Conservation (phyloP, 805 yeast genomes). For the Grigorovia yakushimaensis region DNA sequence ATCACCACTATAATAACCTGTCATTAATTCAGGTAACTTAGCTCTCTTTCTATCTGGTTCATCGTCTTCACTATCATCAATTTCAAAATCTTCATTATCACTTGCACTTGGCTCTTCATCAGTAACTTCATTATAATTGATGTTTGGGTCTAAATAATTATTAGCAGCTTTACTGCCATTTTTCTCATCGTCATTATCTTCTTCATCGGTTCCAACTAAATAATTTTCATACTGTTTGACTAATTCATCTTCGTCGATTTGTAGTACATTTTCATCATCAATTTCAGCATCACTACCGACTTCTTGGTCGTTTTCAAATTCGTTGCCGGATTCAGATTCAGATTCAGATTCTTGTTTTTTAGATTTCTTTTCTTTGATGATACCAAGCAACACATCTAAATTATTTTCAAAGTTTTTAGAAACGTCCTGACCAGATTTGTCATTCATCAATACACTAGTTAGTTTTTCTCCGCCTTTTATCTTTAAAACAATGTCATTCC, state of each 20-base stretch:
- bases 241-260: constrained; percentile 10
- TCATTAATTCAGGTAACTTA: constrained; percentile 57
- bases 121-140: constrained; percentile 45
- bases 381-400: constrained; percentile 30
- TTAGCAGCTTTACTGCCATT: constrained; percentile 10
- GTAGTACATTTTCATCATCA: constrained; percentile 6
- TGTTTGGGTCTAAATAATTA: constrained; percentile 15
- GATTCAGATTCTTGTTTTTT: constrained; percentile 4
- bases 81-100: constrained; percentile 22
- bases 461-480: constrained; percentile 18
- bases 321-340: constrained; percentile 1
- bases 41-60: constrained; percentile 20
- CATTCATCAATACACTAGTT: constrained; percentile 36
- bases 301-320: constrained; percentile 9
- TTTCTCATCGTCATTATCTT: constrained; percentile 30
- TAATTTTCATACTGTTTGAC: constrained; percentile 31
- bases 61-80: constrained; percentile 25
- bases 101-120: constrained; percentile 50
- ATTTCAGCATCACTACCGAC: constrained; percentile 8
- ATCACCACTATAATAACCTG: constrained; percentile 82
- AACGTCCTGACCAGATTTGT: constrained; percentile 39
- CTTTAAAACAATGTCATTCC: constrained; percentile 26
- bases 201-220: constrained; percentile 32
- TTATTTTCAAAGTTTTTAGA: constrained; percentile 33
- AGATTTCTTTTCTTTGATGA: constrained; percentile 18